Percentiles rank a stretch among this genome's conserved stretches.
Evolutionary conservation across 805 yeast species (phyloP).

Genomic region (Saccharomycopsis guyanensis): DNA sequence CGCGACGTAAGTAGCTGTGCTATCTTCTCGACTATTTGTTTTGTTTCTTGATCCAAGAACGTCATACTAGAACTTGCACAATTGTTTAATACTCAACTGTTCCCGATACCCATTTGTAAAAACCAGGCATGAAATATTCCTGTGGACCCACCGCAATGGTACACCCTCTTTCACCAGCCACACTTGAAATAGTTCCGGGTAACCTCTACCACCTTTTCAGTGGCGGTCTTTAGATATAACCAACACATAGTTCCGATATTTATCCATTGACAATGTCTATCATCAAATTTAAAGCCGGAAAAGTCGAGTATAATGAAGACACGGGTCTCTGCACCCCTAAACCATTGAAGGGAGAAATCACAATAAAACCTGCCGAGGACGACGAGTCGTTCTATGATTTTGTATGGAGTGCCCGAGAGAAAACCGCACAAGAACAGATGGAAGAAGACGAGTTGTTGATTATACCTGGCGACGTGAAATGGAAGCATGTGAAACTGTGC

Average conservation of each 20-base stretch:
- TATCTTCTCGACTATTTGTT: conserved; percentile 44
- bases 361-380: conserved; percentile 54
- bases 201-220: no score
- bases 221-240: no score
- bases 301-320: conserved; percentile 54
- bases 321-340: conserved; percentile 62
- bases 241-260: no score
- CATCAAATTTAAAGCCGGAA: conserved; percentile 67
- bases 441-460: conserved; percentile 59
- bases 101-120: no score
- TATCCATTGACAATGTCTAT: background rate
- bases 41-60: conserved; percentile 4
- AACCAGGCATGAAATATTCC: no score
- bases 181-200: no score
- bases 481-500: conserved; percentile 63
- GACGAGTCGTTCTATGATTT: conserved; percentile 58
- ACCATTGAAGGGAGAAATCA: conserved; percentile 59
- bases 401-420: conserved; percentile 63
- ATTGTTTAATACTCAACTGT: no score
- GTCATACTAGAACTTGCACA: no score
- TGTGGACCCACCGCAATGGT: no score
- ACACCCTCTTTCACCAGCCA: no score
- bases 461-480: conserved; percentile 80
- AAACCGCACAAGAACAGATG: conserved; percentile 31
- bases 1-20: conserved; percentile 46